Percentiles rank a stretch among this genome's conserved stretches.
Conservation (phyloP, 805 yeast species). For the Spathaspora boniae region DNA sequence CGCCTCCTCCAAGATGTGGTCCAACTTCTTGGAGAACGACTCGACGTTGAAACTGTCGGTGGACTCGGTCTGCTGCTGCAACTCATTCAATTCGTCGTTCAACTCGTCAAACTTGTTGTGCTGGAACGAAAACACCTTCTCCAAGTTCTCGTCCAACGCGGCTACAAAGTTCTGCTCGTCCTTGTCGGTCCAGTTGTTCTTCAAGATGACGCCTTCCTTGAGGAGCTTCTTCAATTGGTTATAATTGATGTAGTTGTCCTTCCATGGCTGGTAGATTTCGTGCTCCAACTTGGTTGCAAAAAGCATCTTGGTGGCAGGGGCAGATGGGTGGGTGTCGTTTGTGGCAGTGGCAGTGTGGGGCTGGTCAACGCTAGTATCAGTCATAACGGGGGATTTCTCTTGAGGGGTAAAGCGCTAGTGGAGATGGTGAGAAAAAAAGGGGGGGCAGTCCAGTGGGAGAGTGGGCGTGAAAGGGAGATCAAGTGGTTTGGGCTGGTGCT, state of each 20-base stretch:
- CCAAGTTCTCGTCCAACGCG: constrained; percentile 64
- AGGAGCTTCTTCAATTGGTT: constrained; percentile 61
- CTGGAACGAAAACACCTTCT: constrained; percentile 75
- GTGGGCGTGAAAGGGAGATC: no score
- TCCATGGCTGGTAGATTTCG: constrained; percentile 90
- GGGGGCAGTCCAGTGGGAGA: no score
- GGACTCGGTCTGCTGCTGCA: constrained; percentile 57
- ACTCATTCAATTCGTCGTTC: constrained; percentile 55
- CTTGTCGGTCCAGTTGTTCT: constrained; percentile 58
- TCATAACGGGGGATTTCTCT: no score
- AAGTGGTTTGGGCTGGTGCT: no score
- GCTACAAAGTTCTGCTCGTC: constrained; percentile 71
- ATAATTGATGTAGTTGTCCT: constrained; percentile 63
- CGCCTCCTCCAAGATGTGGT: constrained; percentile 68
- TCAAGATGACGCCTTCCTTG: constrained; percentile 59
- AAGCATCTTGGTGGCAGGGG: constrained; percentile 56
- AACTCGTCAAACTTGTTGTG: constrained; percentile 63
- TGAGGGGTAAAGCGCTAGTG: no score
- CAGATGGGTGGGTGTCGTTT: no score
- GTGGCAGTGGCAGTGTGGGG: constrained; percentile 2
- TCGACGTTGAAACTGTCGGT: constrained; percentile 51
- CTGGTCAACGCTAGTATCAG: no score
- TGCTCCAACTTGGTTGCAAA: constrained; percentile 80
- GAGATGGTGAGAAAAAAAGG: no score
- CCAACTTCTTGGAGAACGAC: constrained; percentile 64